These are phyloP conservation scores for Rhinocladiella similis DNA, from an alignment of 2,329 filamentous ascomycete genomes.

Conservation along the genomic window DNA sequence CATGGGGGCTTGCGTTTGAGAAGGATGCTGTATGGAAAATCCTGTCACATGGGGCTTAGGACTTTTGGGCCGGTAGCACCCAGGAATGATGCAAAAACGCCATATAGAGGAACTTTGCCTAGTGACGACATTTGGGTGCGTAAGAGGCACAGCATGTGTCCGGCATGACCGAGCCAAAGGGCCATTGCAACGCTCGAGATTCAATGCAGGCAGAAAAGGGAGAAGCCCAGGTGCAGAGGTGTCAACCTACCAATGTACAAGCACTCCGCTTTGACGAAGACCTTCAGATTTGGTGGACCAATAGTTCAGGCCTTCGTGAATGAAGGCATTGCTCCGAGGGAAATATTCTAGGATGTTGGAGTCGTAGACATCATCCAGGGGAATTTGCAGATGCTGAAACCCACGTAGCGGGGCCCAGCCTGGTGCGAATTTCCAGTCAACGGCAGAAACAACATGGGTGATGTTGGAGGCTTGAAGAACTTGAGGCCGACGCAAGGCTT, in stretches of 20 bases:
- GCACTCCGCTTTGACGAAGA: slow-evolving; percentile 48
- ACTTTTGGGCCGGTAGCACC: too few relatives aligned
- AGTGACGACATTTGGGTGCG: neutral
- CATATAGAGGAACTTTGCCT: neutral
- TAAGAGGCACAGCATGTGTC: neutral
- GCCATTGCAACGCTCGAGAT: neutral
- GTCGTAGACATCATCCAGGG: slow-evolving; percentile 88
- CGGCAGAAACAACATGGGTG: slow-evolving; percentile 85
- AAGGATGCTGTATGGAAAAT: too few relatives aligned
- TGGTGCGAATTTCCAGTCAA: slow-evolving; percentile 61
- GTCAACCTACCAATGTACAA: slow-evolving; percentile 69
- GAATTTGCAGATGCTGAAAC: slow-evolving; percentile 73
- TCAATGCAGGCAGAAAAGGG: neutral
- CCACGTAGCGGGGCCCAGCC: slow-evolving; percentile 53
- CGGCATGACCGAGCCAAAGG: neutral
- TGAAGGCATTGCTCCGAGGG: slow-evolving; percentile 76
- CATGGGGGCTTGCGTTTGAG: too few relatives aligned
- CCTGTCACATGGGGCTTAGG: too few relatives aligned
- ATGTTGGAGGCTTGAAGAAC: slow-evolving; percentile 72
- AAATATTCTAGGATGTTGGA: slow-evolving; percentile 83
- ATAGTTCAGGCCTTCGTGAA: slow-evolving; percentile 68
- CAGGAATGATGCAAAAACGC: neutral
- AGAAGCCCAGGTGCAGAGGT: slow-evolving; percentile 6
- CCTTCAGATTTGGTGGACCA: slow-evolving; percentile 8
- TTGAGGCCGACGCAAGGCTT: slow-evolving; percentile 71